Base-by-base conservation (phyloP, 495 filamentous ascomycete genomes). In the Tuber borchii region DNA sequence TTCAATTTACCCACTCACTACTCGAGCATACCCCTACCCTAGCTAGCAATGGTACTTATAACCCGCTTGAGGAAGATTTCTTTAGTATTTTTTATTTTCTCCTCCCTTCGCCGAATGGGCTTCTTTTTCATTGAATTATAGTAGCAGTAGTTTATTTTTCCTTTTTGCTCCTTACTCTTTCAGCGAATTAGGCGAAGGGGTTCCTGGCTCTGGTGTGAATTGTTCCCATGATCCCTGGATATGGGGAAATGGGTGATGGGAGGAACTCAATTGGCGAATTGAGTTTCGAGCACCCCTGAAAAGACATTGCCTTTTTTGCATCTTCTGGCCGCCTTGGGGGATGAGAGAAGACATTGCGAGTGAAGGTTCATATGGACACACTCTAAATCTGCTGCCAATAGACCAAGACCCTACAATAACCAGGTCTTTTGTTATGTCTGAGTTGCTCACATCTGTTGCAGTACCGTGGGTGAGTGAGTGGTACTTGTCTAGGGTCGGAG, bases 141-240 rank as follows among this genome's bases (percentile, higher is more conserved):
- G 34, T 37, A 12, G 42, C 42, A 43, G 42, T 43, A 6, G 45
- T 46, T 19, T 46, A 14, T 46, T 12, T 46, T 65, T 34, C n/a
- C n/a, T 19, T 65, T 65, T 65, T 4, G 56, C 56, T 65, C 12
- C 56, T 65, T 31, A 65, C 56, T 16, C 45, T 79, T 79, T 46
- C 70, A 46, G 14, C 70, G 70, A 68, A 76, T 79, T 73, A 79
- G 76, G 76, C 78, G 77, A 79, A 78, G 42, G 56, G 61, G 19
- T 61, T 31, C 2, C n/a, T 61, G 56, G n/a, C 56, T 31, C 26
- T 65, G 56, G 26, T 2, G 14, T 8, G 12, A 12, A 6, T 34
- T 65, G 12, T 17, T 65, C n/a, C 56, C 56, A 17, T 65, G 26
- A 65, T 65, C 56, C 56, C 56, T 65, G 56, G 26, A 65, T 0